Conservation (phyloP, 176 grass and related monocot genomes). For the Triticum dicoccoides region DNA sequence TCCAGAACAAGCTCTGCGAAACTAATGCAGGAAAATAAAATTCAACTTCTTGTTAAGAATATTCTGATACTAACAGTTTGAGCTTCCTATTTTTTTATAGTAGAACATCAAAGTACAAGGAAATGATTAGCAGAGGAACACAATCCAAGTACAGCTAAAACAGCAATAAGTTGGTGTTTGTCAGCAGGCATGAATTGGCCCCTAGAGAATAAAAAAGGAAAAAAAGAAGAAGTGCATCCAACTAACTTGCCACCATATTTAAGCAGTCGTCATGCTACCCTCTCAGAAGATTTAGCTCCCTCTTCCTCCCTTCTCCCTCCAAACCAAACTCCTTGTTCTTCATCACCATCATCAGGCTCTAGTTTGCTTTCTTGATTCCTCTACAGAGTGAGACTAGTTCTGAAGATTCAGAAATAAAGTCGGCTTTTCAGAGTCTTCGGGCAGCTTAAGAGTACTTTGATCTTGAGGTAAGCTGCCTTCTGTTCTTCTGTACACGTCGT, state of each 20-base stretch:
- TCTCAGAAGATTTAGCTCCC: slow-evolving; percentile 43
- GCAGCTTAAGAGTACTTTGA: background rate
- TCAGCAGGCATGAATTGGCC: slow-evolving; percentile 12
- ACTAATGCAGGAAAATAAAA: background rate
- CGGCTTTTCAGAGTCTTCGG: background rate
- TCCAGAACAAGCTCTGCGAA: background rate
- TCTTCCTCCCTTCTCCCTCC: slow-evolving; percentile 2
- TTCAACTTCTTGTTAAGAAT: slow-evolving; percentile 13
- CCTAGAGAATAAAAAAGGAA: background rate
- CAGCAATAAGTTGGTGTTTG: background rate
- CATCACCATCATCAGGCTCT: background rate
- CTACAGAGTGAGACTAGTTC: slow-evolving; percentile 10
- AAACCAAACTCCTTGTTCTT: slow-evolving; percentile 15
- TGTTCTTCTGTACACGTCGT: background rate
- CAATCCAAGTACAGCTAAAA: slow-evolving; percentile 45
- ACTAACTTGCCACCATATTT: slow-evolving; percentile 52
- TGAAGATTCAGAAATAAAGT: slow-evolving; percentile 14
- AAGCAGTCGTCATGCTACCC: slow-evolving; percentile 30
- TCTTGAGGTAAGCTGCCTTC: slow-evolving; percentile 19
- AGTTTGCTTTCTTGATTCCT: slow-evolving; percentile 5
- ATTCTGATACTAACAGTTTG: background rate
- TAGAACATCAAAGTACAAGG: background rate
- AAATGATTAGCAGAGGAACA: slow-evolving; percentile 12
- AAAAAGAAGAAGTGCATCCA: slow-evolving; percentile 28
- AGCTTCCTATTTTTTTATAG: background rate